These are phyloP conservation scores for Crithidia acanthocephali DNA, from an alignment of 208 protist genomes.

Conservation along the genomic window DNA sequence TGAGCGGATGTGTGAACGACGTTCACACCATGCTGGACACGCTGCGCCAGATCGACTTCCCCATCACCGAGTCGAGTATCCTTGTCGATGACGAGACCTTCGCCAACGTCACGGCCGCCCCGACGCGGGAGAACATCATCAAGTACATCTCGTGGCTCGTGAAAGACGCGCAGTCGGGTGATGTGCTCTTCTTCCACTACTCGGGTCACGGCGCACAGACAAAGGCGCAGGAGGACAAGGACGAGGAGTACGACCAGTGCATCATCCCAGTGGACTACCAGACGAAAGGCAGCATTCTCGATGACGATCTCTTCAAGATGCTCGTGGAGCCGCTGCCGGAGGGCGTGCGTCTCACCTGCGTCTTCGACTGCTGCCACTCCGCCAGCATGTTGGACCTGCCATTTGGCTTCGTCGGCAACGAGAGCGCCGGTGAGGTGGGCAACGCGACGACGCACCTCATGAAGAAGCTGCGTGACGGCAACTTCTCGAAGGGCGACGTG, in stretches of 20 bases:
- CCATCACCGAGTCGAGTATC: conserved; percentile 82
- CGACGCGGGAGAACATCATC: conserved; percentile 85
- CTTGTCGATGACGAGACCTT: conserved; percentile 83
- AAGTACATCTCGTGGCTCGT: conserved; percentile 88
- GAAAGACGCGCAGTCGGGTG: conserved; percentile 72
- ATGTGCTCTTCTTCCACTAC: conserved; percentile 93
- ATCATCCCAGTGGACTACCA: conserved; percentile 86
- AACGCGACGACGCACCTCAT: conserved; percentile 40
- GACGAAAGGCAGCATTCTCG: conserved; percentile 72
- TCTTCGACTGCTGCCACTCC: conserved; percentile 96
- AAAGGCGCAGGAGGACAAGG: conserved; percentile 43
- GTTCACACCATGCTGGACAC: conserved; percentile 77
- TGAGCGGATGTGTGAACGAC: conserved; percentile 91
- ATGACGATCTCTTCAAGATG: conserved; percentile 91
- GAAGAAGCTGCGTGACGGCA: conserved; percentile 63
- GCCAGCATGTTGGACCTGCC: conserved; percentile 90
- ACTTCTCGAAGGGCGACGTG: conserved; percentile 84
- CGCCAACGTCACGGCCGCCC: conserved; percentile 68
- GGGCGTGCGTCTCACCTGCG: conserved; percentile 86
- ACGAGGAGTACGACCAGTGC: conserved; percentile 87
- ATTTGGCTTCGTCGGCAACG: conserved; percentile 68
- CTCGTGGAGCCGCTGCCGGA: conserved; percentile 74
- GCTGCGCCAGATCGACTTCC: conserved; percentile 80
- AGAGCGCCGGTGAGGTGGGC: conserved; percentile 3
- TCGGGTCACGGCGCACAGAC: conserved; percentile 88